Conservation (phyloP, 768 basidiomycete genomes). For the Clitopilus hobsonii region DNA sequence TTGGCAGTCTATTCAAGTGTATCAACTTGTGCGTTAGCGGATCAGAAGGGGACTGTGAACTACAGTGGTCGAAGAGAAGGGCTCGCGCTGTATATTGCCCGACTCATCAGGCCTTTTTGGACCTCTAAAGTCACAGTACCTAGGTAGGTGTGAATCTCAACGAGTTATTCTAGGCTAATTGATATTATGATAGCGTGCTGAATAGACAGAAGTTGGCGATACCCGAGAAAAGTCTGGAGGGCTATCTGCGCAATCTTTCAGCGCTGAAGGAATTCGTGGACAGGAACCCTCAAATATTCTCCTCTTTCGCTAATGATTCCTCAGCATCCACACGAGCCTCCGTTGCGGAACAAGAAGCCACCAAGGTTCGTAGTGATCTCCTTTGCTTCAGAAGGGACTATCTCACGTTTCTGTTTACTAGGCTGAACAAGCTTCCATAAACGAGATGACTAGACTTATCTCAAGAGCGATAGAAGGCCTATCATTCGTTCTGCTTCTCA, state of each 20-base stretch:
- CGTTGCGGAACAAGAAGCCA: conserved; percentile 78
- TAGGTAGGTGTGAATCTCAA: conserved; percentile 36
- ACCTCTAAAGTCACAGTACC: conserved; percentile 67
- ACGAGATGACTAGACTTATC: conserved; percentile 70
- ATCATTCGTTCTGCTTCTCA: conserved; percentile 87
- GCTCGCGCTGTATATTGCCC: conserved; percentile 79
- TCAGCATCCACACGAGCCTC: conserved; percentile 46
- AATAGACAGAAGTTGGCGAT: conserved; percentile 57
- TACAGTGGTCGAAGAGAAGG: conserved; percentile 91
- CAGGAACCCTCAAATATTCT: conserved; percentile 83
- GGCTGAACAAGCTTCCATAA: conserved; percentile 81
- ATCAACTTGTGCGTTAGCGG: conserved; percentile 33
- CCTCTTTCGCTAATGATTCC: conserved; percentile 71
- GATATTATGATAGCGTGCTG: conserved; percentile 25
- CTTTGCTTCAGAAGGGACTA: neutral
- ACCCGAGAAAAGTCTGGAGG: conserved; percentile 56
- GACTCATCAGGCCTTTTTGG: conserved; percentile 87
- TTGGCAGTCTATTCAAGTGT: neutral
- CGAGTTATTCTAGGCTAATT: neutral
- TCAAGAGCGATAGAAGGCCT: conserved; percentile 89
- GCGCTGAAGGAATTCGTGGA: conserved; percentile 73
- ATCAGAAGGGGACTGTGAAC: conserved; percentile 66
- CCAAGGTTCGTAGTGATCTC: conserved; percentile 56
- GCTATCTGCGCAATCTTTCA: conserved; percentile 76
- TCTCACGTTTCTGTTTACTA: conserved; percentile 23